phyloP scores from a whole-genome alignment of 176 grass and related monocot species.

The Rhipidocladum racemiflorum region DNA sequence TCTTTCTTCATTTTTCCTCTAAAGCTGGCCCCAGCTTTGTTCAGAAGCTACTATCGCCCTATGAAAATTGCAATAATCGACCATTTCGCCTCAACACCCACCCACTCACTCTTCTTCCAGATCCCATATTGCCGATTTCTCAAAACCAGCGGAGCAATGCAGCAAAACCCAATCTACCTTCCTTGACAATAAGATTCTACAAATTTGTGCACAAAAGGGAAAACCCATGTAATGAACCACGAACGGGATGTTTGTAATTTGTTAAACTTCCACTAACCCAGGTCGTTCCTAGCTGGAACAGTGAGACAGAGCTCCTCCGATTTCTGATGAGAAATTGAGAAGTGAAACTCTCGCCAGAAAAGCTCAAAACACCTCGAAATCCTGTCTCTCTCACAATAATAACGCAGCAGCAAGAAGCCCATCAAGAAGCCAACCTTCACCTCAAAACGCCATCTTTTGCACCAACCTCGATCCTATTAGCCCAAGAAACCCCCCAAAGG shows the following conservation, averaged over 20 bases:
- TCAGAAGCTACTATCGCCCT: not conserved
- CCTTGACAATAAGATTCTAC: not conserved
- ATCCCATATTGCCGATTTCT: not conserved
- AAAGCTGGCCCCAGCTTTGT: not conserved
- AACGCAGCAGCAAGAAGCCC: not conserved
- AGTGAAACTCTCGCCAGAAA: not conserved
- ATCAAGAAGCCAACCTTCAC: not conserved
- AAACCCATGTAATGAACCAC: not conserved
- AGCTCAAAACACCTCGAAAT: not conserved
- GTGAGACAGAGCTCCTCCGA: not conserved
- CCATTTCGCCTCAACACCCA: not conserved
- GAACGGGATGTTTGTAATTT: no score
- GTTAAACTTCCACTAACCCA: constrained; percentile 23
- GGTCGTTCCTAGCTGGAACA: constrained; percentile 4
- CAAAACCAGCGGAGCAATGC: not conserved
- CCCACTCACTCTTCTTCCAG: not conserved
- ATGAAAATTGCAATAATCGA: not conserved
- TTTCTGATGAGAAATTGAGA: not conserved
- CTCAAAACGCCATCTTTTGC: not conserved
- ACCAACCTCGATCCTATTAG: not conserved
- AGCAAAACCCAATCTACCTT: no score
- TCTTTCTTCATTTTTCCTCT: not conserved
- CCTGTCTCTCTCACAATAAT: not conserved
- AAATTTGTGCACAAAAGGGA: not conserved
- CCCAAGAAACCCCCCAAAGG: not conserved